These are phyloP conservation scores for Immersiporthe knoxdaviesiana DNA, from an alignment of 2,329 filamentous ascomycete genomes.

Conservation along the genomic window DNA sequence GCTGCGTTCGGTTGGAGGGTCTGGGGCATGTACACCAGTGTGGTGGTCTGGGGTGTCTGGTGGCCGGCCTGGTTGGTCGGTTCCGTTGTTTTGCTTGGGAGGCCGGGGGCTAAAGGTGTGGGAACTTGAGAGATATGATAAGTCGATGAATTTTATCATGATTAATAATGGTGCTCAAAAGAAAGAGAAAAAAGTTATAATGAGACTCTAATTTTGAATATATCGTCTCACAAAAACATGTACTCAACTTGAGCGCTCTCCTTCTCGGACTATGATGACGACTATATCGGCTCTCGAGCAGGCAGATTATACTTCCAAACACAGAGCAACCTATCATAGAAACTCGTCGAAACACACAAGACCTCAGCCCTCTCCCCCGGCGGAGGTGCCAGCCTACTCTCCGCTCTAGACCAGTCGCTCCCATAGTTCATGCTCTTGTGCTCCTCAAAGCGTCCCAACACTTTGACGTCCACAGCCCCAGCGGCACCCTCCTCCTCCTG, in stretches of 20 bases:
- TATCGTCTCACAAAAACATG: too few relatives aligned
- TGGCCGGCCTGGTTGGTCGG: slow-evolving; percentile 87
- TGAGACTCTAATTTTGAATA: not conserved
- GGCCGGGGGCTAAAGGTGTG: slow-evolving; percentile 30
- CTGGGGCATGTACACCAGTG: slow-evolving; percentile 85
- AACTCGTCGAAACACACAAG: slow-evolving; percentile 71
- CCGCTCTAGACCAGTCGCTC: slow-evolving; percentile 64
- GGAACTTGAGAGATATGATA: not conserved
- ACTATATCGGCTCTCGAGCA: not conserved
- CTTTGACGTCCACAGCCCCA: slow-evolving; percentile 52
- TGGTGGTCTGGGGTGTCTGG: slow-evolving; percentile 94
- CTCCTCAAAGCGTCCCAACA: slow-evolving; percentile 76
- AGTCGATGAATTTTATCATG: not conserved
- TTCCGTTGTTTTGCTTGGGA: slow-evolving; percentile 56
- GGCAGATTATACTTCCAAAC: slow-evolving; percentile 55
- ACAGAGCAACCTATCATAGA: slow-evolving; percentile 74
- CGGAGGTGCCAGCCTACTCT: slow-evolving; percentile 20
- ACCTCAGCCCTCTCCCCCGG: slow-evolving; percentile 37
- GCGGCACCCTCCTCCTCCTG: slow-evolving; percentile 26
- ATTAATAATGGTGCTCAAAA: not conserved
- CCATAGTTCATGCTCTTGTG: slow-evolving; percentile 97
- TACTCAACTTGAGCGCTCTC: too few relatives aligned
- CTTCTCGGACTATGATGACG: not conserved
- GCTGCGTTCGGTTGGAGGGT: slow-evolving; percentile 88
- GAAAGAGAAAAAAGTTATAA: too few relatives aligned